Evolutionary conservation across 805 yeast genomes (phyloP).

Genomic region (Candida andamanensis): DNA sequence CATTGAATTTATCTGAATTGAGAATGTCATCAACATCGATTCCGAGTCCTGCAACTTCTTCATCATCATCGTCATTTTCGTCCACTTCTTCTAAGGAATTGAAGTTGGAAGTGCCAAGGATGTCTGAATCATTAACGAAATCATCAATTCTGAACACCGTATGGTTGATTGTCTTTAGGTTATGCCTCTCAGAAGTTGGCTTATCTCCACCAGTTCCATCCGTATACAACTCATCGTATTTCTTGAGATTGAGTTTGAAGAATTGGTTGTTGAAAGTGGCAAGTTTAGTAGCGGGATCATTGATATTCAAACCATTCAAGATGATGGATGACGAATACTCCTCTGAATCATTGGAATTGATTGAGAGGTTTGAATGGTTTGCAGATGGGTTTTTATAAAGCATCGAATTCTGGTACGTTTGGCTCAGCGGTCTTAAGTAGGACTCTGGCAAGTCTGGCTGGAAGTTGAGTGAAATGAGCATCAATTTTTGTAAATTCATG

Average conservation of each 20-base stretch:
- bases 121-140: conserved; percentile 26
- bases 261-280: conserved; percentile 33
- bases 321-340: conserved; percentile 1
- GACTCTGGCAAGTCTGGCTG: conserved; percentile 56
- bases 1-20: conserved; percentile 34
- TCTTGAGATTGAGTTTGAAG: conserved; percentile 28
- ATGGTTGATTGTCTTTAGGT: conserved; percentile 25
- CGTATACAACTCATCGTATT: conserved; percentile 29
- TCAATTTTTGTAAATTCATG: conserved; percentile 46
- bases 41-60: conserved; percentile 36
- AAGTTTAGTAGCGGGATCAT: conserved; percentile 17
- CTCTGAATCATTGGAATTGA: conserved; percentile 21
- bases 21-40: conserved; percentile 41
- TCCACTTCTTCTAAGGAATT: conserved; percentile 23
- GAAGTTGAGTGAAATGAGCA: conserved; percentile 56
- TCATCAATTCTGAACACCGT: conserved; percentile 33
- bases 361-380: conserved; percentile 17
- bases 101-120: conserved; percentile 3
- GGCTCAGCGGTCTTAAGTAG: conserved; percentile 20
- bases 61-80: conserved; percentile 24
- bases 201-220: conserved; percentile 2
- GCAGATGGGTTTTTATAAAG: conserved; percentile 1
- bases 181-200: conserved; percentile 13
- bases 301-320: neutral
- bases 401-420: neutral